phyloP scores from a whole-genome alignment of 1,284 basidiomycete species.

The Apiotrichum laibachii region DNA sequence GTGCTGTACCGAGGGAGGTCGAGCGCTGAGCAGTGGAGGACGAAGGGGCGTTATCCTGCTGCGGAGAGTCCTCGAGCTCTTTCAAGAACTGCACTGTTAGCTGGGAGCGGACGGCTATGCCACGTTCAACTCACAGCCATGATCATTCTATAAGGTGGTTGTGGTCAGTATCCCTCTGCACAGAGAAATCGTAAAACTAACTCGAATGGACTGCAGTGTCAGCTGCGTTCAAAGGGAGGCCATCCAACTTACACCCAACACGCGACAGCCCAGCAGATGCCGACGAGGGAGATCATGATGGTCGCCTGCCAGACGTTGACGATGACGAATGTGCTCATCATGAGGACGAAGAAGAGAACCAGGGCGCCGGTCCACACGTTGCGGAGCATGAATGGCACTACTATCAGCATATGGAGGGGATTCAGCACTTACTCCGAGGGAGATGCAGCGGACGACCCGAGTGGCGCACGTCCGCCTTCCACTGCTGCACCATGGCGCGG shows the following conservation, averaged over 20 bases:
- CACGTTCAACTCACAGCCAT: constrained; percentile 62
- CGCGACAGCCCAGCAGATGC: constrained; percentile 91
- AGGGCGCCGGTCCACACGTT: constrained; percentile 89
- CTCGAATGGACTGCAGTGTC: constrained; percentile 38
- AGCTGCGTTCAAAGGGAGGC: not conserved
- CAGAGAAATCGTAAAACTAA: constrained; percentile 16
- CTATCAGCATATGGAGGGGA: not conserved
- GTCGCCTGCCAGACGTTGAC: constrained; percentile 74
- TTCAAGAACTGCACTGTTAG: constrained; percentile 61
- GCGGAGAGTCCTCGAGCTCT: constrained; percentile 59
- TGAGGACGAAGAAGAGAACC: constrained; percentile 71
- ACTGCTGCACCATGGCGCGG: constrained; percentile 66
- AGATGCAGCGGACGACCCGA: constrained; percentile 69
- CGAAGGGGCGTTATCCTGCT: not conserved
- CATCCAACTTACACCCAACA: constrained; percentile 66
- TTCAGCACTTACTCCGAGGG: constrained; percentile 58
- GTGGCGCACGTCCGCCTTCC: constrained; percentile 74
- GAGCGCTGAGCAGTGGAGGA: constrained; percentile 9
- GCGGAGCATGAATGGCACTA: constrained; percentile 76
- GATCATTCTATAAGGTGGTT: constrained; percentile 72
- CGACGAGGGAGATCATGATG: constrained; percentile 73
- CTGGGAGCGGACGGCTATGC: not conserved
- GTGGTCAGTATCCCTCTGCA: constrained; percentile 1
- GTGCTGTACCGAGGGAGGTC: not conserved
- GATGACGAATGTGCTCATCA: constrained; percentile 79